Evolutionary conservation across 371 early-diverging fungal species (phyloP).

Genomic region (Capillidium heterosporum): DNA sequence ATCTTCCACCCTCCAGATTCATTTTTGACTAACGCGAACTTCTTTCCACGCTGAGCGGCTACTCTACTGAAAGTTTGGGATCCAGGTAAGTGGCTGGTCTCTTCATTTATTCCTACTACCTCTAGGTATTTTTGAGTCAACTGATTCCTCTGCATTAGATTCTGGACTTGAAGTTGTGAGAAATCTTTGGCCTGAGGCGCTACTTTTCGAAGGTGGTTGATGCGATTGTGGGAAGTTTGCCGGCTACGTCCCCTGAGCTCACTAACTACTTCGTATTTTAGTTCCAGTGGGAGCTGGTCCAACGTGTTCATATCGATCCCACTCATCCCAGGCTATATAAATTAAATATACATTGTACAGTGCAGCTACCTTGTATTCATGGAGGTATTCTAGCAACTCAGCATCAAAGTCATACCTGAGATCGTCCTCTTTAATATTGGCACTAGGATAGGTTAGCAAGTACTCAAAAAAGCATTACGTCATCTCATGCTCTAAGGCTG

Average conservation of each 20-base stretch:
- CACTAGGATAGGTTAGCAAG: constrained; percentile 4
- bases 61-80: constrained; percentile 34
- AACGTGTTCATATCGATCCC: constrained; percentile 49
- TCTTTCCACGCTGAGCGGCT: constrained; percentile 59
- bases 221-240: constrained; percentile 52
- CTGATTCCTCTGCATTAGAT: constrained; percentile 64
- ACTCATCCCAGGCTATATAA: constrained; percentile 22
- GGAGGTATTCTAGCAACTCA: constrained; percentile 37
- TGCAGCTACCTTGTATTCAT: constrained; percentile 22
- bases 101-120: constrained; percentile 18
- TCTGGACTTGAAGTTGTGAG: constrained; percentile 72
- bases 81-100: not conserved
- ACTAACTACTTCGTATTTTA: constrained; percentile 78
- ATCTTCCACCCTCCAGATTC: constrained; percentile 65
- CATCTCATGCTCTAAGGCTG: constrained; percentile 16
- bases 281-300: constrained; percentile 52
- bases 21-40: constrained; percentile 70
- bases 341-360: constrained; percentile 10
- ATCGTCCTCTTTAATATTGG: constrained; percentile 20
- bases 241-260: constrained; percentile 69
- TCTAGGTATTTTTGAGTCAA: constrained; percentile 61
- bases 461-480: constrained; percentile 6
- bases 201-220: constrained; percentile 47
- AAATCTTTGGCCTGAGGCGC: constrained; percentile 67
- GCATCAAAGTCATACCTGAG: constrained; percentile 39